Base-by-base conservation (phyloP, 148 eudicot species). In the Diospyros kaki region DNA sequence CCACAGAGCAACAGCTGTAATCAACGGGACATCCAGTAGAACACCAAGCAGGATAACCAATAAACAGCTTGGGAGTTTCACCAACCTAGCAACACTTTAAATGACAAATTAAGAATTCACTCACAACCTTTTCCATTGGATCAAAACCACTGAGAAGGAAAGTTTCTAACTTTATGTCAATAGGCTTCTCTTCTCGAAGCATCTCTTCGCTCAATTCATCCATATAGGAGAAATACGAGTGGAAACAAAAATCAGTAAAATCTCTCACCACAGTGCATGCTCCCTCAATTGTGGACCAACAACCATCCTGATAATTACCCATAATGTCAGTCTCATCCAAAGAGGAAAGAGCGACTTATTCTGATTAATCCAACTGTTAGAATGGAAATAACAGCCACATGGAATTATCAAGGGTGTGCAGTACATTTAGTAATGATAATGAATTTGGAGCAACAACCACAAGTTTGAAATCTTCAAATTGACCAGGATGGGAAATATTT, bases 151-250 rank as follows among this genome's bases (percentile, higher is more conserved):
- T 18, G 9, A 66, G 67, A 38, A 45, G 64, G 38, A 62, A 66
- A 44, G 59, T 18, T 40, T 10, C 82, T 86, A 78, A 94, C 98
- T 89, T 84, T 71, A 94, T 82, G 53, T 91, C 93, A 17, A 87
- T 67, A 38, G 91, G 93, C 54, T 87, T 84, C 77, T 85, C 88
- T 64, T 84, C 93, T 51, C 79, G 78, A 28, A 72, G 85, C 64
- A 81, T 78, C 64, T 94, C 89, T 76, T 88, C 84, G 42, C 84
- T 80, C 62, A 94, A 86, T 53, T 91, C 97, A 78, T 94, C 95
- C 97, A 94, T 94, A 59, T 73, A 90, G 73, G 98, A 94, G 82
- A 91, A 94, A 79, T 94, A 94, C 9, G 97, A 94, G 73, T 91
- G 97, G 84, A 91, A 94, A 79, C 97, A 94, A 72, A 91, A 78